Base-by-base conservation (phyloP, 768 basidiomycete species). In the Psilocybe sp. region DNA sequence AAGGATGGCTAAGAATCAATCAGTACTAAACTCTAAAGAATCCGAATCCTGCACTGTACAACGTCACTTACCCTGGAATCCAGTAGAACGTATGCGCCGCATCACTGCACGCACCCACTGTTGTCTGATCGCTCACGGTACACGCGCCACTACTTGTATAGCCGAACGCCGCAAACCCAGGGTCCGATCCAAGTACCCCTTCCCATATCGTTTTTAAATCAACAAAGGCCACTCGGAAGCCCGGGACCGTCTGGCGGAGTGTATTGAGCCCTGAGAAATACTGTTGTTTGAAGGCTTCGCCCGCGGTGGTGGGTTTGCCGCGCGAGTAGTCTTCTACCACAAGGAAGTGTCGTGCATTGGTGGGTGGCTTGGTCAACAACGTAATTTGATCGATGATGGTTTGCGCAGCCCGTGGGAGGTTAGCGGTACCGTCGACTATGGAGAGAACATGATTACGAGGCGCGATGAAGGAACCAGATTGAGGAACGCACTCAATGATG, bases 11-110 rank as follows among this genome's bases (percentile, higher is more conserved):
- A 7, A 28, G 4, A 3, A 7, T 28, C 23, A 28, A 4, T 28
- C 7, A 28, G 23, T 7, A 28, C 23, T 28, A n/a, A n/a, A n/a
- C n/a, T n/a, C n/a, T n/a, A n/a, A n/a, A n/a, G n/a, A n/a, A n/a
- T n/a, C n/a, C n/a, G n/a, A n/a, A n/a, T n/a, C n/a, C n/a, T 28
- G 7, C 4, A 4, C 7, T 28, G 4, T 28, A 7, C 7, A 7
- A 28, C 3, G 7, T 3, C 23, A 28, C 23, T 28, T 7, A 28
- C 23, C 73, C 71, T 35, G 64, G 62, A 18, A 80, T 74, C 75
- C 78, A 81, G 55, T 80, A 79, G 51, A 80, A 82, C 42, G 70
- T 69, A 55, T 76, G 77, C 33, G 75, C 74, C 2, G 75, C 72
- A 45, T 78, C 75, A 40, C 47, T 28, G 48, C 76, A 78, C 50